phyloP scores from a whole-genome alignment of 1,139 yeast genomes.

The Pichia sp. region DNA sequence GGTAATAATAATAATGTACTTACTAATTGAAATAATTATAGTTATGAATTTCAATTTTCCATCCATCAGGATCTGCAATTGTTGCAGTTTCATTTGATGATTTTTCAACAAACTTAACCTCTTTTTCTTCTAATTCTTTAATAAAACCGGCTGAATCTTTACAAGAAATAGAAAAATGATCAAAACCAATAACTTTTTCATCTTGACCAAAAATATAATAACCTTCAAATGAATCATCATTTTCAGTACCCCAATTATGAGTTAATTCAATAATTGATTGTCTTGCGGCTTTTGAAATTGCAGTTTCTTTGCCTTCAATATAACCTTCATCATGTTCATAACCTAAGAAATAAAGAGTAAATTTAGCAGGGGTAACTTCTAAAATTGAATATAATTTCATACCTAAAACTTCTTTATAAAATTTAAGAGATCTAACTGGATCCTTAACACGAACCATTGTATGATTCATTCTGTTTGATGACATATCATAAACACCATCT shows the following conservation, averaged over 20 bases:
- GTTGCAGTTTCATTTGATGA: slow-evolving; percentile 58
- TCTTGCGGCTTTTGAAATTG: slow-evolving; percentile 34
- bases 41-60: slow-evolving; percentile 69
- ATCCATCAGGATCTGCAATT: slow-evolving; percentile 88
- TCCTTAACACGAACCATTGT: slow-evolving; percentile 92
- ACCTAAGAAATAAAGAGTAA: slow-evolving; percentile 80
- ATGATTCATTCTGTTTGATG: slow-evolving; percentile 70
- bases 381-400: slow-evolving; percentile 58
- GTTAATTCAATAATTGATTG: slow-evolving; percentile 83
- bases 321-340: slow-evolving; percentile 40
- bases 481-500: slow-evolving; percentile 35
- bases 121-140: slow-evolving; percentile 28
- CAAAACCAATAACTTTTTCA: slow-evolving; percentile 82
- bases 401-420: slow-evolving; percentile 75
- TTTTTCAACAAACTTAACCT: slow-evolving; percentile 39
- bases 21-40: slow-evolving; percentile 21
- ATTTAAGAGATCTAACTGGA: slow-evolving; percentile 64
- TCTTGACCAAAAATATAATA: slow-evolving; percentile 74
- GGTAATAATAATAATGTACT: slow-evolving; percentile 10
- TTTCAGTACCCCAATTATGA: slow-evolving; percentile 93
- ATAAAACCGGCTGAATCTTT: slow-evolving; percentile 56
- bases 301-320: slow-evolving; percentile 32
- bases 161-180: slow-evolving; percentile 76
- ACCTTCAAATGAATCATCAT: slow-evolving; percentile 56
- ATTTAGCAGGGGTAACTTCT: slow-evolving; percentile 63